Evolutionary conservation across 768 basidiomycete genomes (phyloP).

Genomic region (Clavaria fumosa): DNA sequence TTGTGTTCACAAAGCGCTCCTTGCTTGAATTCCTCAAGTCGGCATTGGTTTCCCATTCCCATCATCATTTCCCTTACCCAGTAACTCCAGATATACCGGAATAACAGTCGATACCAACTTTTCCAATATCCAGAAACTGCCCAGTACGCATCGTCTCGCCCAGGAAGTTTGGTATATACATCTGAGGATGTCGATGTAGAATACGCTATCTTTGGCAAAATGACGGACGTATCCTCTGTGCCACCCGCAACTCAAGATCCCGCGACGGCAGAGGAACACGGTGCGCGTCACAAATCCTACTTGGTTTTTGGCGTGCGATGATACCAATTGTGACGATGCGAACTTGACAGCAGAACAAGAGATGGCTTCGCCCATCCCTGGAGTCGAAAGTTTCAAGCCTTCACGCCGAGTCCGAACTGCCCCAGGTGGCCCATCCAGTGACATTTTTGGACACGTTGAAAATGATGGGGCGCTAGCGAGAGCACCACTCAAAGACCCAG

Average conservation of each 20-base stretch:
- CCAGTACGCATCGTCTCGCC: constrained; percentile 31
- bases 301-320: background rate
- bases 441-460: constrained; percentile 33
- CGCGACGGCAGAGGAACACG: background rate
- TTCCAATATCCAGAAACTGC: constrained; percentile 57
- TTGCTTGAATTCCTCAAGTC: constrained; percentile 69
- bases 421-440: constrained; percentile 35
- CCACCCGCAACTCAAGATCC: background rate
- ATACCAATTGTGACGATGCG: background rate
- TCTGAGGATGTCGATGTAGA: constrained; percentile 24
- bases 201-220: constrained; percentile 56
- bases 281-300: background rate
- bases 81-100: constrained; percentile 42
- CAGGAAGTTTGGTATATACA: background rate
- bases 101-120: constrained; percentile 68
- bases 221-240: constrained; percentile 15
- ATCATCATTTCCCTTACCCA: constrained; percentile 1
- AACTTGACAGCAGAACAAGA: background rate
- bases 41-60: constrained; percentile 10
- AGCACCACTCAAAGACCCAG: constrained; percentile 36
- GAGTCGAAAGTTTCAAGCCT: constrained; percentile 28
- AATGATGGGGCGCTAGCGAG: constrained; percentile 41
- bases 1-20: constrained; percentile 67
- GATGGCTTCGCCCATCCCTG: background rate
- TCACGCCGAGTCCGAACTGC: constrained; percentile 40